phyloP scores from a whole-genome alignment of 176 grass and related monocot genomes.

The Phyllostachys edulis region DNA sequence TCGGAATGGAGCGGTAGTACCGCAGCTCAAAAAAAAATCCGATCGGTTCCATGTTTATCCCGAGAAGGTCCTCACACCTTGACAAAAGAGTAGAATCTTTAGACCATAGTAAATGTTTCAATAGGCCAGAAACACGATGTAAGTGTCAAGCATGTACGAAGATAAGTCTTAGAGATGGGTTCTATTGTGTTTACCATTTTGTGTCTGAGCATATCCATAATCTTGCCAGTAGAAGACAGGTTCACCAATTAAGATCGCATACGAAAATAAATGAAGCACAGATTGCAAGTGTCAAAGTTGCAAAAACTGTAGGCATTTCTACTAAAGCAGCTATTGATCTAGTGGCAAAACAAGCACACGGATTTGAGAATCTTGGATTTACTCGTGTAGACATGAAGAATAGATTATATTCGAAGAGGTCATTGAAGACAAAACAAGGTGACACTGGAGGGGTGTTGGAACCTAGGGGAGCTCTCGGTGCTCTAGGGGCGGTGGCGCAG shows the following conservation, averaged over 20 bases:
- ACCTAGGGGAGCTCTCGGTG: too few relatives aligned
- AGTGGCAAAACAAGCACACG: not conserved
- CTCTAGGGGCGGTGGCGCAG: too few relatives aligned
- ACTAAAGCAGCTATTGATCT: slow-evolving; percentile 15
- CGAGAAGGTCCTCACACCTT: too few relatives aligned
- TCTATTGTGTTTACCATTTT: not conserved
- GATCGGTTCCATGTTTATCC: too few relatives aligned
- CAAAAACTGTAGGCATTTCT: not conserved
- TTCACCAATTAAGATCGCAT: not conserved
- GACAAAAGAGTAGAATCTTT: not conserved
- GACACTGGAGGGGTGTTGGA: too few relatives aligned
- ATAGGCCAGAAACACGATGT: not conserved
- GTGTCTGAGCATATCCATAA: not conserved
- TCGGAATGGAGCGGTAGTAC: too few relatives aligned
- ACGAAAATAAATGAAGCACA: slow-evolving; percentile 5
- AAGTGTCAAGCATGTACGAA: not conserved
- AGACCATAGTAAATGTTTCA: not conserved
- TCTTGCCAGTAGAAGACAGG: not conserved
- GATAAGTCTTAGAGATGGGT: not conserved
- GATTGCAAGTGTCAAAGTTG: not conserved
- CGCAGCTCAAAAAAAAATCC: too few relatives aligned
- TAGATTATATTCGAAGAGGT: too few relatives aligned
- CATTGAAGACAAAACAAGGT: too few relatives aligned
- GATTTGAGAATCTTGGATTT: not conserved
- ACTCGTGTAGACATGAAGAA: not conserved